Evolutionary conservation across 192 early-diverging fungal genomes (phyloP).

Genomic region (Jimgerdemannia lactiflua): DNA sequence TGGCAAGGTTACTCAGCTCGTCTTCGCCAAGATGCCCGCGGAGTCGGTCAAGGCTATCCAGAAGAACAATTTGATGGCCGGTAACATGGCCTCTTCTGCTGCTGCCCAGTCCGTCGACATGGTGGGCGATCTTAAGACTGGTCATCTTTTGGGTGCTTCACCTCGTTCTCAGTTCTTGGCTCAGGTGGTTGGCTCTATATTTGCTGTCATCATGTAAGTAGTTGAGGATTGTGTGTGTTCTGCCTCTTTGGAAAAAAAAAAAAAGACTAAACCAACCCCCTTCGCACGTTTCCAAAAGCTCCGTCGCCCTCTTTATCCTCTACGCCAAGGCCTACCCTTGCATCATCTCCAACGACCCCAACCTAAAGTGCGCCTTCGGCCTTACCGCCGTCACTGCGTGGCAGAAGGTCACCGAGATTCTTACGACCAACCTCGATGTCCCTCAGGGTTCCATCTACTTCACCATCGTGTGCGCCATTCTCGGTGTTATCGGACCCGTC

Average conservation of each 20-base stretch:
- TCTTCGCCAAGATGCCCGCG: constrained; percentile 56
- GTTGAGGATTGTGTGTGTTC: constrained; percentile 59
- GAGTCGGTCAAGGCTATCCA: constrained; percentile 33
- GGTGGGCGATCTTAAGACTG: constrained; percentile 73
- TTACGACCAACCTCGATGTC: constrained; percentile 23
- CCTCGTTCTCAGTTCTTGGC: constrained; percentile 65
- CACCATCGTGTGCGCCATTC: constrained; percentile 31
- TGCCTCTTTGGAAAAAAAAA: background rate
- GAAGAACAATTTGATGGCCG: constrained; percentile 57
- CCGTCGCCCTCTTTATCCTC: constrained; percentile 53
- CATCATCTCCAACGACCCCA: constrained; percentile 25
- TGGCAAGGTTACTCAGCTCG: constrained; percentile 63
- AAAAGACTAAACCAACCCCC: too few relatives aligned
- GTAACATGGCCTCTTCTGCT: constrained; percentile 55
- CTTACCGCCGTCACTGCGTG: constrained; percentile 37
- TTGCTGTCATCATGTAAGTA: constrained; percentile 53
- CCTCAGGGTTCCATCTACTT: constrained; percentile 34
- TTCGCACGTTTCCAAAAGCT: too few relatives aligned
- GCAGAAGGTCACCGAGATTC: constrained; percentile 23
- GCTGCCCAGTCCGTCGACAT: constrained; percentile 64
- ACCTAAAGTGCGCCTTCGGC: constrained; percentile 36
- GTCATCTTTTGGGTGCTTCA: constrained; percentile 57
- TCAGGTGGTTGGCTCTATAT: constrained; percentile 57
- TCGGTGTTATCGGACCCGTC: constrained; percentile 38
- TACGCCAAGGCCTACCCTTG: constrained; percentile 67